Percentiles rank a stretch among this genome's conserved stretches.
phyloP scores from a whole-genome alignment of 2,329 filamentous ascomycete genomes.

The Pestalotiopsis sp. region DNA sequence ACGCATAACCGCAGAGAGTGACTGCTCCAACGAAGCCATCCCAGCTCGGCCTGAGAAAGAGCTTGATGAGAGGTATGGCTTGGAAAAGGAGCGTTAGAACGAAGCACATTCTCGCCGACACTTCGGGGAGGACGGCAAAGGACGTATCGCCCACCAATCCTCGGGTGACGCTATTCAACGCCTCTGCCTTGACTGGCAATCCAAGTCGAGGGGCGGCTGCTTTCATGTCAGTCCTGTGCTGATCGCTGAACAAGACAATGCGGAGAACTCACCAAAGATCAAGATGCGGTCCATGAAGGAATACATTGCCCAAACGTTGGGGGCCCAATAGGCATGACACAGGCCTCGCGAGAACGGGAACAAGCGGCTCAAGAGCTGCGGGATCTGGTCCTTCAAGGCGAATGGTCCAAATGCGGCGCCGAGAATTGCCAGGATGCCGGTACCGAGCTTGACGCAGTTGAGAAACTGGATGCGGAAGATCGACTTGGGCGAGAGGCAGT shows the following conservation, averaged over 20 bases:
- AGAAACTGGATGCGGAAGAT: slow-evolving; percentile 74
- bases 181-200: slow-evolving; percentile 71
- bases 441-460: slow-evolving; percentile 83
- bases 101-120: slow-evolving; percentile 81
- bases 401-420: slow-evolving; percentile 89
- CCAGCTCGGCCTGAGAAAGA: slow-evolving; percentile 82
- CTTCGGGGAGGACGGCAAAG: slow-evolving; percentile 89
- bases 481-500: slow-evolving; percentile 80
- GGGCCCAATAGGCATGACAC: slow-evolving; percentile 98
- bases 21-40: slow-evolving; percentile 87
- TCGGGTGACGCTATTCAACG: slow-evolving; percentile 85
- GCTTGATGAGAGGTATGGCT: slow-evolving; percentile 75
- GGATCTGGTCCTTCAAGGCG: slow-evolving; percentile 76
- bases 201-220: slow-evolving; percentile 81
- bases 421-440: slow-evolving; percentile 72
- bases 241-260: neutral
- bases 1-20: slow-evolving; percentile 92
- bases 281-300: slow-evolving; percentile 85
- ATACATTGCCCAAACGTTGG: slow-evolving; percentile 96
- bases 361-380: slow-evolving; percentile 79
- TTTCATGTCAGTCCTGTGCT: slow-evolving; percentile 32
- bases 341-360: slow-evolving; percentile 94
- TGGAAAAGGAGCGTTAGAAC: slow-evolving; percentile 82
- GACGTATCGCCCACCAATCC: slow-evolving; percentile 91
- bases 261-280: slow-evolving; percentile 68